Evolutionary conservation across 768 basidiomycete species (phyloP).

Genomic region (Pisolithus albus): DNA sequence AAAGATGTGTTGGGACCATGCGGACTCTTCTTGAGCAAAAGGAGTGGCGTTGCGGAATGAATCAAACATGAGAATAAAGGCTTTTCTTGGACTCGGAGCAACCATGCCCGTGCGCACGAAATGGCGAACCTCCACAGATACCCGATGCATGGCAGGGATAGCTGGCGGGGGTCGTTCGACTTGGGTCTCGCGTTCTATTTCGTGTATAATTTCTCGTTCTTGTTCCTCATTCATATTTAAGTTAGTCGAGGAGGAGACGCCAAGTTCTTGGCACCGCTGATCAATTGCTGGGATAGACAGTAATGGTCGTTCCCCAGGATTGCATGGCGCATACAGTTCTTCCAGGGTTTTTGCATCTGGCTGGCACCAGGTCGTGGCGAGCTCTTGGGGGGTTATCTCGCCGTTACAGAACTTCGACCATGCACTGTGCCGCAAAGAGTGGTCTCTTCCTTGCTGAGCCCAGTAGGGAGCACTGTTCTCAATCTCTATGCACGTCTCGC

Average conservation of each 20-base stretch:
- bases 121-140: slow-evolving; percentile 19
- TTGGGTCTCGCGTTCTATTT: slow-evolving; percentile 35
- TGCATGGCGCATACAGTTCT: slow-evolving; percentile 24
- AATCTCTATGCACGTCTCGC: slow-evolving; percentile 36
- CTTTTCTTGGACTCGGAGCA: slow-evolving; percentile 1
- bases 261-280: slow-evolving; percentile 23
- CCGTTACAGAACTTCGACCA: slow-evolving; percentile 12
- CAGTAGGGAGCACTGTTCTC: slow-evolving; percentile 33
- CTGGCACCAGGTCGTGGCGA: slow-evolving; percentile 31
- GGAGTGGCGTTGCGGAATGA: slow-evolving; percentile 7
- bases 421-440: slow-evolving; percentile 19
- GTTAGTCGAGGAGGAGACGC: slow-evolving; percentile 16
- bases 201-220: slow-evolving; percentile 38
- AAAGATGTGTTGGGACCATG: slow-evolving; percentile 14
- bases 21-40: slow-evolving; percentile 9
- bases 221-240: slow-evolving; percentile 39
- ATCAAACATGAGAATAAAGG: slow-evolving; percentile 16
- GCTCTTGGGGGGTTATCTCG: not conserved
- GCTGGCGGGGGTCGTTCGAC: slow-evolving; percentile 29
- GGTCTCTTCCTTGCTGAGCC: slow-evolving; percentile 36
- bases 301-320: slow-evolving; percentile 3
- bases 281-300: slow-evolving; percentile 13
- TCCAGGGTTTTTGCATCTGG: slow-evolving; percentile 33
- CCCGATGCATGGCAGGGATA: slow-evolving; percentile 19
- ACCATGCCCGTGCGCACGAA: slow-evolving; percentile 27